phyloP scores from a whole-genome alignment of 2,329 filamentous ascomycete species.

The Fusarium subglutinans region DNA sequence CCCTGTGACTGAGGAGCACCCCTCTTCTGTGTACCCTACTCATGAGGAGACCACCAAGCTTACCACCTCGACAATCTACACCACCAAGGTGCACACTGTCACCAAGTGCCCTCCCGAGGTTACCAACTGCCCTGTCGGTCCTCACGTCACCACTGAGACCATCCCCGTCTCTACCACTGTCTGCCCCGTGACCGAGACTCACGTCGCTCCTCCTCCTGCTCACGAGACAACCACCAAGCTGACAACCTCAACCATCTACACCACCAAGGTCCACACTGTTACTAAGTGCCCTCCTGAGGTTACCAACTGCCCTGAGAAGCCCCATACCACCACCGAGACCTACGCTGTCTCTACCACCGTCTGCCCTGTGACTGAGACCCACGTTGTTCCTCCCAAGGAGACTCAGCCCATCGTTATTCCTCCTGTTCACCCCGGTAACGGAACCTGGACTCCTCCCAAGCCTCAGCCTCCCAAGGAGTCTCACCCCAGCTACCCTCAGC shows the following conservation, averaged over 20 bases:
- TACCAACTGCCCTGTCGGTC: conserved; percentile 5
- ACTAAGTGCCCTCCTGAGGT: conserved; percentile 28
- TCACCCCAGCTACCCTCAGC: neutral
- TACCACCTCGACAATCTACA: conserved; percentile 30
- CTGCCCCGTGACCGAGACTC: conserved; percentile 26
- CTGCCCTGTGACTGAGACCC: conserved; percentile 31
- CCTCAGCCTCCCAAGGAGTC: conserved; percentile 21
- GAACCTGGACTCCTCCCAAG: conserved; percentile 22
- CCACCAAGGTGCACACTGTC: conserved; percentile 23
- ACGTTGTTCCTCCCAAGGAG: conserved; percentile 6
- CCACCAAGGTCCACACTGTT: conserved; percentile 31
- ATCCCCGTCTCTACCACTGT: conserved; percentile 18
- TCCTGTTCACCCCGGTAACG: conserved; percentile 19
- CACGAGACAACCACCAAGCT: conserved; percentile 20
- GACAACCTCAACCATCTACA: conserved; percentile 31
- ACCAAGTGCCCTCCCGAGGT: conserved; percentile 23
- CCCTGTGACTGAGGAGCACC: neutral
- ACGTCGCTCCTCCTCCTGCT: neutral
- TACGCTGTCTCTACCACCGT: conserved; percentile 29
- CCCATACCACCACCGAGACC: conserved; percentile 29
- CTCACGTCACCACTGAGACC: conserved; percentile 27
- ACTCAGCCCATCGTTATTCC: conserved; percentile 1
- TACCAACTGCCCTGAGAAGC: conserved; percentile 25
- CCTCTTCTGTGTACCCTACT: neutral
- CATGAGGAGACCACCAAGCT: conserved; percentile 14